Conservation (phyloP, 768 basidiomycete species). For the Strobilomyces echinocephalus region DNA sequence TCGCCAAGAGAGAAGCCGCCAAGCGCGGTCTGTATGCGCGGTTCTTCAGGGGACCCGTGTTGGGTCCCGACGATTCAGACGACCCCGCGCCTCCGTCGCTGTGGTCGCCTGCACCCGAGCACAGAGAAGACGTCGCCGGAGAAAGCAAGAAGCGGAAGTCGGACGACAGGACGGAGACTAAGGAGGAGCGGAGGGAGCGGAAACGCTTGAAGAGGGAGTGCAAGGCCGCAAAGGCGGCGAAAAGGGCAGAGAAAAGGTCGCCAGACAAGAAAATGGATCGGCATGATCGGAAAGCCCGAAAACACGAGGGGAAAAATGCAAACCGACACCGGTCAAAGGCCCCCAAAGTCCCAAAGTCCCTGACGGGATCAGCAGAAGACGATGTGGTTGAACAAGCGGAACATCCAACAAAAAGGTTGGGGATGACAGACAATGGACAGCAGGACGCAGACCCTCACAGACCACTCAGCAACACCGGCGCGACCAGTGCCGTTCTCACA, state of each 20-base stretch:
- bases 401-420: neutral
- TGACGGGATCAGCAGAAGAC: slow-evolving; percentile 7
- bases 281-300: neutral
- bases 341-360: slow-evolving; percentile 4
- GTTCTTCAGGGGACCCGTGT: slow-evolving; percentile 75
- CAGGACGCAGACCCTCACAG: slow-evolving; percentile 3
- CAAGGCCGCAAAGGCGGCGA: slow-evolving; percentile 14
- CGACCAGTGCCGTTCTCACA: neutral
- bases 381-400: neutral
- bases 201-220: slow-evolving; percentile 24
- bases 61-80: slow-evolving; percentile 41
- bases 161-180: slow-evolving; percentile 8
- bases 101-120: neutral
- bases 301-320: neutral
- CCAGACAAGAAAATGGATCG: neutral
- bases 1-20: slow-evolving; percentile 77
- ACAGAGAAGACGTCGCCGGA: neutral
- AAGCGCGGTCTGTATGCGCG: slow-evolving; percentile 68
- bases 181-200: slow-evolving; percentile 19
- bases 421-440: neutral
- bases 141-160: slow-evolving; percentile 10
- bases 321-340: slow-evolving; percentile 2
- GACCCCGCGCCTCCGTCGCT: neutral
- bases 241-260: slow-evolving; percentile 6
- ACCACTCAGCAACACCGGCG: neutral